Evolutionary conservation across 148 eudicot species (phyloP), one percentile per base, ranked within the genome.

Genomic region (Fagopyrum tataricum): DNA sequence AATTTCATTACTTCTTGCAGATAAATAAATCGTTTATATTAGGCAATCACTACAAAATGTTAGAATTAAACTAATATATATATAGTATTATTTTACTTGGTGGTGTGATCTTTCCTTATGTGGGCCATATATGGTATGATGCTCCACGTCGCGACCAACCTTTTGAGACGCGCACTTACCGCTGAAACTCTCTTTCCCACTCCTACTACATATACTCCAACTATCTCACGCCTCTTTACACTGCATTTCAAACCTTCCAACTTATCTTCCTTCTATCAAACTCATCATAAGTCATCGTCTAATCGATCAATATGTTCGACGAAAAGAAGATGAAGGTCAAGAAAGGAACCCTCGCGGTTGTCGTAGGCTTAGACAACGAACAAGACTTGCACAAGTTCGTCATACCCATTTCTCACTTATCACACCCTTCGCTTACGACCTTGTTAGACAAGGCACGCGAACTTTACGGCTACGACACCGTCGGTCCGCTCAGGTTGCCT

Each of bases 331-430:
- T 40, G 51, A 87, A 84, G 72, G 74, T 76, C 75, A 87, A 87
- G 85, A 85, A 87, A 71, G 90, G 90, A 1, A 81, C 71, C 71
- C 49, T 85, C 4, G 80, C 84, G 23, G 83, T 87, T 20, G 80
- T 75, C 44, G 85, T 82, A 18, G 81, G 82, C 4, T 44, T 79
- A 72, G 83, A 77, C 4, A 59, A 20, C 56, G 56, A n/a, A 0
- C 37, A 31, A 31, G 56, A n/a, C 17, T 11, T 40, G n/a, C 56
- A 72, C 42, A 74, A 39, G 20, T 83, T 87, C 67, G 70, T 78
- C n/a, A 85, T 87, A 39, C 90, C 90, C 6, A 87, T 87, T 12
- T 79, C 83, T 31, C 81, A 82, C 69, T 24, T 87, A 11, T 78
- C 85, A 56, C 86, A 87, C 40, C 90, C 85, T 41, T 71, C 72